phyloP scores from a whole-genome alignment of 169 alveolate genomes.

The Plasmodium knowlesi region DNA sequence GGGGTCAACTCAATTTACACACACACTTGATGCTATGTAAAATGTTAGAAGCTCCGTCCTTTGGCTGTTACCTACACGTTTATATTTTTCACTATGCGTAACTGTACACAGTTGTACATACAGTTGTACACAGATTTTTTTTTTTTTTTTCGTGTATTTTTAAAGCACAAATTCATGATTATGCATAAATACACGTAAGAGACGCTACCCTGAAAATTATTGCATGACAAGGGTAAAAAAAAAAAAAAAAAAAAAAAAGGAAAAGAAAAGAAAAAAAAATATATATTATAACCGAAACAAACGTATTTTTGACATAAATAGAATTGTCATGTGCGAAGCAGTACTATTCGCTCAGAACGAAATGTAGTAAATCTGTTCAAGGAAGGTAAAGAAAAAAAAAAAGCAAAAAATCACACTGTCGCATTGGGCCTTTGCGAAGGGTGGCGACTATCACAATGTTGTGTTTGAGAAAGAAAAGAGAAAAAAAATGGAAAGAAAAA shows the following conservation, averaged over 20 bases:
- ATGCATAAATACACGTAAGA: background rate
- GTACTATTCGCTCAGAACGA: slow-evolving; percentile 10
- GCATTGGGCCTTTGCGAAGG: slow-evolving; percentile 4
- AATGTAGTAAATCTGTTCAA: slow-evolving; percentile 1
- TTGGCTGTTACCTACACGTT: background rate
- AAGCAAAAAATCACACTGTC: background rate
- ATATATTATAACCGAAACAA: background rate
- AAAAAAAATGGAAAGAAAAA: background rate
- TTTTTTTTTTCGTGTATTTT: background rate
- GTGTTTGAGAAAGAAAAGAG: slow-evolving; percentile 2
- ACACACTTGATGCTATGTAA: background rate
- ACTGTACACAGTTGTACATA: background rate
- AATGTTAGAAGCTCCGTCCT: background rate
- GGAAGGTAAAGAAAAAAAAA: slow-evolving; percentile 2
- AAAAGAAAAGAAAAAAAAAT: background rate
- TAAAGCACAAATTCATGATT: background rate
- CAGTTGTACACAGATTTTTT: too few relatives aligned
- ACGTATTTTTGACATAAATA: slow-evolving; percentile 15
- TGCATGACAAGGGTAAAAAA: background rate
- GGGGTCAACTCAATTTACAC: background rate
- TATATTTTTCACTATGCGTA: background rate
- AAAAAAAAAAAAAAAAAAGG: slow-evolving; percentile 8
- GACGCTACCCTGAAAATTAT: slow-evolving; percentile 4
- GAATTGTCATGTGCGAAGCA: background rate
- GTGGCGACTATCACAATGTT: background rate